Conservation (phyloP, 2,329 filamentous ascomycete genomes). For the Fusarium nematophilum region DNA sequence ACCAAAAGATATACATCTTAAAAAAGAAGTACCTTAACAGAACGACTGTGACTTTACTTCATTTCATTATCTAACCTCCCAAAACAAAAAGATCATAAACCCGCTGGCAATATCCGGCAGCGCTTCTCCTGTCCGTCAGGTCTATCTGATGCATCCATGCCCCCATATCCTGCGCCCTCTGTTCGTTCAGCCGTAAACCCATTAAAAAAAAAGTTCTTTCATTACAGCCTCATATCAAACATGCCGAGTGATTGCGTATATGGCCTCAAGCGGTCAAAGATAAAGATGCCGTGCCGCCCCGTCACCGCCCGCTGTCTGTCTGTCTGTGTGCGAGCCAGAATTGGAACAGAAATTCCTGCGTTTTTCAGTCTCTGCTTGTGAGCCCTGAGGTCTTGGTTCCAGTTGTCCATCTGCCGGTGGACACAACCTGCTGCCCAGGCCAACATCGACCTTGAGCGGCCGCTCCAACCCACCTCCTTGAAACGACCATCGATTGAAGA, state of each 20-base stretch:
- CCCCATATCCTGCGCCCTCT: slow-evolving; percentile 5
- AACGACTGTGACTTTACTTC: too few species aligned
- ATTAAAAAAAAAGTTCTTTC: not conserved
- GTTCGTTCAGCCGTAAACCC: not conserved
- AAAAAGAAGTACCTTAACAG: too few species aligned
- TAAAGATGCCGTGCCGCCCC: too few species aligned
- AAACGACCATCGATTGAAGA: not conserved
- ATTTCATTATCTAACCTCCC: too few species aligned
- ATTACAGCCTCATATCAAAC: slow-evolving; percentile 8
- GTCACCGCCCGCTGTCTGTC: not conserved
- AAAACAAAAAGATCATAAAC: not conserved
- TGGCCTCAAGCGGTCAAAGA: slow-evolving; percentile 1
- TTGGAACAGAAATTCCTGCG: not conserved
- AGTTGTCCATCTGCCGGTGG: not conserved
- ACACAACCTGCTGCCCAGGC: not conserved
- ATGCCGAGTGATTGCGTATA: slow-evolving; percentile 5
- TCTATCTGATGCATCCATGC: not conserved
- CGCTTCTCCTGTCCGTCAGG: not conserved
- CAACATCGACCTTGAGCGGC: not conserved
- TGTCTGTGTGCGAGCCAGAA: not conserved
- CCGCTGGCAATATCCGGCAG: not conserved
- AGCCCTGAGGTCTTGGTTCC: not conserved
- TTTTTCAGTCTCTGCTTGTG: not conserved
- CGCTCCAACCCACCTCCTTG: not conserved
- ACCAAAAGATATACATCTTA: slow-evolving; percentile 12